Evolutionary conservation across 305 asterid species (phyloP), one percentile per base, ranked within the genome.

Genomic region (Fraxinus floribunda): DNA sequence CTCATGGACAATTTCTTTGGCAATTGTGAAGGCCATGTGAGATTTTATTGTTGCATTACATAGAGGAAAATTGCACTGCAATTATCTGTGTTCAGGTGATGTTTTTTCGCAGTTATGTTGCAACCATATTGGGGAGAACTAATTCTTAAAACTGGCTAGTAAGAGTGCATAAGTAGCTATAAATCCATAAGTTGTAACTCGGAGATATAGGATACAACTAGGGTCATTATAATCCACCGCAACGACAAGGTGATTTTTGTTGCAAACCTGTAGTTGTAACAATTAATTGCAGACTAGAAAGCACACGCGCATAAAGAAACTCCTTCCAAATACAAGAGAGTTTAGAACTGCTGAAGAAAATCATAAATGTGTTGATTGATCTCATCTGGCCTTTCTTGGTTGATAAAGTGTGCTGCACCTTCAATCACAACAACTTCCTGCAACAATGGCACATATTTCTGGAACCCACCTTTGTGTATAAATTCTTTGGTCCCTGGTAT

Each of bases 401-500:
- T 86, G 81, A 90, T 72, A 57, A 86, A 89, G 79, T 90, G 93
- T 36, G 89, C 92, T 0, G 86, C 93, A 4, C 92, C 93, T 84
- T 89, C 86, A 18, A 90, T 46, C 79, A 90, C 88, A 8, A 90
- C 88, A 16, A 86, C 87, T 5, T 90, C 93, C 81, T 87, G 78
- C 89, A 89, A 71, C 81, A 87, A 77, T 0, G 93, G 93, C 83
- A 89, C 92, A 0, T 75, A 49, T 10, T 76, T 79, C 85, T 87
- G 70, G 79, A 90, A 85, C 72, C 87, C 89, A 0, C 93, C 93
- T 34, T 73, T 38, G 84, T 90, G 92, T 66, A 90, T 83, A 75
- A 32, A 86, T 7, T 90, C 92, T 74, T 86, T 85, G 55, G 24
- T 71, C 22, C 91, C 90, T 1, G 88, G 88, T 18, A 75, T 3